Percentiles rank a stretch among this genome's conserved stretches.
Evolutionary conservation across 306 rosid genomes (phyloP).

Genomic region (Corylus heterophylla): DNA sequence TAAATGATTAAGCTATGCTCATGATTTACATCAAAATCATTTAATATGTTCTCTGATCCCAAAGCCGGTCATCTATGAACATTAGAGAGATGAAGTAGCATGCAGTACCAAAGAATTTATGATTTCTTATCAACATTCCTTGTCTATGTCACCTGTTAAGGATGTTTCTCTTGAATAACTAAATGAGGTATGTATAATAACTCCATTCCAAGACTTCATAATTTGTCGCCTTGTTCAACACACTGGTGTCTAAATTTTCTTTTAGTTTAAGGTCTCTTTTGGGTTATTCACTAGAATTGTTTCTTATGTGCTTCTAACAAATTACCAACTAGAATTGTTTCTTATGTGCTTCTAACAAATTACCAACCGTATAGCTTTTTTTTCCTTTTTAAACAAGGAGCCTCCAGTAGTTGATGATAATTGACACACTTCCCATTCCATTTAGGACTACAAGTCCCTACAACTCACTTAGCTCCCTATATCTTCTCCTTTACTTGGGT

Average conservation of each 20-base stretch:
- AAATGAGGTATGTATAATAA: not conserved
- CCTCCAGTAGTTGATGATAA: not conserved
- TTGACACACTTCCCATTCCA: not conserved
- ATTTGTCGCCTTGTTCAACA: not conserved
- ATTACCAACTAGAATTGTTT: not conserved
- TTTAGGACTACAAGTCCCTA: not conserved
- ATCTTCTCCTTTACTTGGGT: not conserved
- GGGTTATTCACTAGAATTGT: not conserved
- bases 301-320: not conserved
- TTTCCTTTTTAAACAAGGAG: not conserved
- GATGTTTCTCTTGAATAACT: not conserved
- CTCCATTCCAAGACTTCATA: not conserved
- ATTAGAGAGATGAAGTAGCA: not conserved
- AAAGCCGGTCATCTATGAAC: not conserved
- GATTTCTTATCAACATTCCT: not conserved
- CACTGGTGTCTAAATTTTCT: not conserved
- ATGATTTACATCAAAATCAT: not conserved
- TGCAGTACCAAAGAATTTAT: not conserved
- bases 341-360: not conserved
- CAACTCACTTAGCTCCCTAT: constrained; percentile 6
- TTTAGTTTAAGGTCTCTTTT: not conserved
- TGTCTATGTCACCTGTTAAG: not conserved
- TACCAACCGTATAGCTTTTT: not conserved
- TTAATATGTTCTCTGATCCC: not conserved
- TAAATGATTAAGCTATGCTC: not conserved